Base-by-base conservation (phyloP, 1,284 basidiomycete species). In the Cutaneotrichosporon sp. region DNA sequence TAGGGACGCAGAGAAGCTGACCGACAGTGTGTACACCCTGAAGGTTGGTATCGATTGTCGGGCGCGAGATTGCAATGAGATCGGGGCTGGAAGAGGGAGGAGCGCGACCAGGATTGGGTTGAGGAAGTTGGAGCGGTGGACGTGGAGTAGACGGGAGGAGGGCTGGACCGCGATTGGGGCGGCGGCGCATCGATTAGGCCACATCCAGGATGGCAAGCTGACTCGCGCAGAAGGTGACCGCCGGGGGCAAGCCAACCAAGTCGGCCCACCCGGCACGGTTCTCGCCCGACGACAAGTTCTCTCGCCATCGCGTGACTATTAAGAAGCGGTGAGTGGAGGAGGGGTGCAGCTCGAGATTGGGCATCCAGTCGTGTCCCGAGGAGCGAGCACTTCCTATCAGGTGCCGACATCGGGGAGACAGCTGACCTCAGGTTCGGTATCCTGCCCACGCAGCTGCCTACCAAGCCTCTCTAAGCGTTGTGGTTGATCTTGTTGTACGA, bases 201-300 rank as follows among this genome's bases (percentile, higher is more conserved):
- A n/a, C n/a, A n/a, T n/a, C n/a, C n/a, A n/a, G n/a, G n/a, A n/a
- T n/a, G n/a, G n/a, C n/a, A n/a, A n/a, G 17, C 29, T 32, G 26
- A 32, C 42, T 19, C n/a, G 12, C 9, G 4, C 45, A 93, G 90
- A 97, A 96, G 86, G 66, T 81, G 42, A 90, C 87, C 14, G 80
- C 85, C 46, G 78, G 77, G 27, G 90, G 89, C 46, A 85, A 84
- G 76, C 82, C 89, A 60, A 90, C 90, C 44, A 93, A 90, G 77
- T 92, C 89, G 56, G 92, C 92, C 10, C 92, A 97, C 75, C 92
- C 91, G 75, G 91, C 91, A 32, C 88, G 91, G 33, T 96, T 96
- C 78, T 96, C 92, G 25, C 92, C 92, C 16, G 92, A 97, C 74
- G 92, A 96, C 82, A 96, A 96, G 79, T 97, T 93, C 78, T 93